phyloP scores from a whole-genome alignment of 257 asterid genomes.

The Ballota nigra region DNA sequence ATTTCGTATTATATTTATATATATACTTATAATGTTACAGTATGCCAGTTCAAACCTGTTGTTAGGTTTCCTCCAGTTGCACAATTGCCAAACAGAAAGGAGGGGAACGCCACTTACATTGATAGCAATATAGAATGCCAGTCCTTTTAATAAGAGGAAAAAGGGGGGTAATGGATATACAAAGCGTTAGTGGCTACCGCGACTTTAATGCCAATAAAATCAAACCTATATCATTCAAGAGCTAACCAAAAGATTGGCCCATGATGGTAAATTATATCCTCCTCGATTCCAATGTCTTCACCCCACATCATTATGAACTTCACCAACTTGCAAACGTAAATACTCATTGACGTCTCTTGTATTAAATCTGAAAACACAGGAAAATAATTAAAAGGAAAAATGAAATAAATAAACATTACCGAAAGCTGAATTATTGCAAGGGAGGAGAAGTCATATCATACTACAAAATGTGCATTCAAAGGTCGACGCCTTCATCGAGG shows the following conservation, averaged over 20 bases:
- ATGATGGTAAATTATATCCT: constrained; percentile 1
- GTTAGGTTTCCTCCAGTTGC: constrained; percentile 2
- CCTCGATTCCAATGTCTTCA: neutral
- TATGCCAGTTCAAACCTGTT: neutral
- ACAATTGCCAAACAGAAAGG: constrained; percentile 8
- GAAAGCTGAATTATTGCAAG: neutral
- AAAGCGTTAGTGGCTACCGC: neutral
- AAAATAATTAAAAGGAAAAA: neutral
- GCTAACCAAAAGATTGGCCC: neutral
- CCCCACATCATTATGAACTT: neutral
- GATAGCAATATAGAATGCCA: neutral
- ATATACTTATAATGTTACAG: neutral
- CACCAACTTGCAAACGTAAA: constrained; percentile 10
- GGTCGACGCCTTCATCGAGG: constrained; percentile 91
- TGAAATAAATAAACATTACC: neutral
- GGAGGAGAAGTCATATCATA: constrained; percentile 25
- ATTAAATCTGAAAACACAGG: neutral
- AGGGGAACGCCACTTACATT: constrained; percentile 17
- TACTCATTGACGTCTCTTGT: neutral
- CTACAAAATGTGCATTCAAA: constrained; percentile 43
- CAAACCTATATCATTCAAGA: neutral
- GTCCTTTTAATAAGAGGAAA: neutral
- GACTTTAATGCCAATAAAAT: neutral
- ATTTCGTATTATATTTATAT: neutral
- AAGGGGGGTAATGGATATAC: neutral